These are phyloP conservation scores for Sporisorium scitamineum DNA, from an alignment of 1,284 basidiomycete species.

Conservation along the genomic window DNA sequence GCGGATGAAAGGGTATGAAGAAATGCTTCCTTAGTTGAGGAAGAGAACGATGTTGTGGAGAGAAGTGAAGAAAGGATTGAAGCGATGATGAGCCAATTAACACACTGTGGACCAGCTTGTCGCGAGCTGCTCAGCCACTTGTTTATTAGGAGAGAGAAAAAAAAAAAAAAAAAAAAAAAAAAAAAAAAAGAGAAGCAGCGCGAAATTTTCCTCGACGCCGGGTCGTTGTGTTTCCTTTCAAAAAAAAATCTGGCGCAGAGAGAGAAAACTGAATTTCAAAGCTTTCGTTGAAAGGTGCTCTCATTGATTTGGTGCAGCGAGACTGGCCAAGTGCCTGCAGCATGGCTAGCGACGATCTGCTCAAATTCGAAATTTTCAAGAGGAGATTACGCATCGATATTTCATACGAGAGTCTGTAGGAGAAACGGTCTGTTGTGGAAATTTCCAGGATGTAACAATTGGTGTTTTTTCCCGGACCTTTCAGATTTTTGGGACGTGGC, in stretches of 20 bases:
- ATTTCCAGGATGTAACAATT: not conserved
- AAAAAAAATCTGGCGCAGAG: not conserved
- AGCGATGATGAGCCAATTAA: not conserved
- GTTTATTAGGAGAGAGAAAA: too few species aligned
- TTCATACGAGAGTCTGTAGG: slow-evolving; percentile 5
- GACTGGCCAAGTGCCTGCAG: slow-evolving; percentile 6
- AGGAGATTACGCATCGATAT: not conserved
- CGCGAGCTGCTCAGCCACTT: slow-evolving; percentile 26
- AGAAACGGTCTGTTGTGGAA: not conserved
- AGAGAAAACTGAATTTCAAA: not conserved
- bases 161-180: too few species aligned
- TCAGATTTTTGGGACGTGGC: slow-evolving; percentile 27
- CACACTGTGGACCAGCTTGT: not conserved
- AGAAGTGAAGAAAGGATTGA: not conserved
- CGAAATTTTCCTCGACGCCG: slow-evolving; percentile 1
- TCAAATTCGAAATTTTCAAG: slow-evolving; percentile 17
- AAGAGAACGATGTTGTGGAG: slow-evolving; percentile 14
- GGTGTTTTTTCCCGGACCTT: not conserved
- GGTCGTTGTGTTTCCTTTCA: not conserved
- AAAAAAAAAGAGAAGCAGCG: not conserved
- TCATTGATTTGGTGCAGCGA: not conserved
- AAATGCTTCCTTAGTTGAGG: slow-evolving; percentile 20
- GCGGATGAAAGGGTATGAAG: not conserved
- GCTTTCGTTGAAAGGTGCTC: slow-evolving; percentile 13
- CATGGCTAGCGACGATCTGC: not conserved